Conservation (phyloP, 257 asterid genomes). For the Plantago major region DNA sequence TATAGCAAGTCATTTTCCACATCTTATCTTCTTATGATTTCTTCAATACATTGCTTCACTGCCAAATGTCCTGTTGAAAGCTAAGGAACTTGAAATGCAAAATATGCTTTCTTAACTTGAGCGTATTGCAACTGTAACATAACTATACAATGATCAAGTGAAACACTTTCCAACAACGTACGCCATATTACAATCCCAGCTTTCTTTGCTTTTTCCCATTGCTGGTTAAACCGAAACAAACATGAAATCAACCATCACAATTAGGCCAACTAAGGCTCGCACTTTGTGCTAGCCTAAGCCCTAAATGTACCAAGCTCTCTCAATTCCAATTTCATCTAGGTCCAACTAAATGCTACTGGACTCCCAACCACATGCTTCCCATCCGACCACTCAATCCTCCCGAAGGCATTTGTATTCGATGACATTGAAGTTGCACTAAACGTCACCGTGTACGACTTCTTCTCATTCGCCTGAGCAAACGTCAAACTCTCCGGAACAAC, state of each 20-base stretch:
- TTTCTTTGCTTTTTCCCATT: not conserved
- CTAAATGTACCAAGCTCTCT: not conserved
- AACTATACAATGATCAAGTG: constrained; percentile 24
- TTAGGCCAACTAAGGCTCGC: constrained; percentile 19
- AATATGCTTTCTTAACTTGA: not conserved
- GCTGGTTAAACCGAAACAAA: constrained; percentile 5
- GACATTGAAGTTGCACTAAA: constrained; percentile 52
- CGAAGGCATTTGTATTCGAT: constrained; percentile 49
- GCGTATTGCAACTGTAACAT: constrained; percentile 13
- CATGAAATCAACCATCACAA: constrained; percentile 11
- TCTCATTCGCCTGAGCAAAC: constrained; percentile 48
- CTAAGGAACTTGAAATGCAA: not conserved
- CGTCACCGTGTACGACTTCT: constrained; percentile 61
- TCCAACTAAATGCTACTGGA: constrained; percentile 77
- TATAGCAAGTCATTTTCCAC: too few relatives aligned
- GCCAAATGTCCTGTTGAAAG: too few relatives aligned
- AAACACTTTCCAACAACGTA: constrained; percentile 11
- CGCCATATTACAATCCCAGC: constrained; percentile 16
- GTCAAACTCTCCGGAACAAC: constrained; percentile 60
- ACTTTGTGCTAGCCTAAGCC: constrained; percentile 16
- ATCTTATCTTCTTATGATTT: too few relatives aligned
- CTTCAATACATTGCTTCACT: too few relatives aligned
- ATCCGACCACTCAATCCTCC: constrained; percentile 84
- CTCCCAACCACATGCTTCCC: constrained; percentile 82
- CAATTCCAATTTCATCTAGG: constrained; percentile 21